Conservation (phyloP, 352 stramenopile genomes). For the Phytopythium montanum region DNA sequence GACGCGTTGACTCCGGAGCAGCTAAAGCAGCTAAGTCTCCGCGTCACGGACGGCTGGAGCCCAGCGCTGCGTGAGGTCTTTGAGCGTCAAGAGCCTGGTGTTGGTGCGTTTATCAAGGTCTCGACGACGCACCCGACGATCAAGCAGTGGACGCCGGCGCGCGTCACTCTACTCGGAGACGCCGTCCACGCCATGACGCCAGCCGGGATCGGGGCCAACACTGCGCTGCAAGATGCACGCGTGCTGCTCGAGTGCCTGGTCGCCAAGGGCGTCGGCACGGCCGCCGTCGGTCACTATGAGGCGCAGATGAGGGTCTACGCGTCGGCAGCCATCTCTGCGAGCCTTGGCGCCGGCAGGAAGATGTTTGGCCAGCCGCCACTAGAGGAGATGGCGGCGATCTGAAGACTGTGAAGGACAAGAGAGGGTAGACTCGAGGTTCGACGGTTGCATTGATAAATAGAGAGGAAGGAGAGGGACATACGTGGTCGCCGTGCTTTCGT, state of each 20-base stretch:
- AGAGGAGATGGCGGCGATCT: slow-evolving; percentile 30
- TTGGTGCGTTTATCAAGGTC: slow-evolving; percentile 50
- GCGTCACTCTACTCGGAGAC: slow-evolving; percentile 52
- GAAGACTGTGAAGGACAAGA: neutral
- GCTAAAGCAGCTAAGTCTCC: slow-evolving; percentile 32
- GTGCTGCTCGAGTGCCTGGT: slow-evolving; percentile 42
- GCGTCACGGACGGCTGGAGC: slow-evolving; percentile 44
- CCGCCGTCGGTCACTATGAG: slow-evolving; percentile 52
- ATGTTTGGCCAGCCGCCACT: slow-evolving; percentile 46
- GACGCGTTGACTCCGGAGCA: slow-evolving; percentile 34
- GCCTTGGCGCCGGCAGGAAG: slow-evolving; percentile 31
- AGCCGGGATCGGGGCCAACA: slow-evolving; percentile 50
- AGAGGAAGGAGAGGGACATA: neutral
- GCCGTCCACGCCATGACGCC: slow-evolving; percentile 60
- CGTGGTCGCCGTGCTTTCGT: neutral
- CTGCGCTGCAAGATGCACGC: slow-evolving; percentile 44
- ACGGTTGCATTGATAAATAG: slow-evolving; percentile 3
- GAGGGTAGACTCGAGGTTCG: neutral
- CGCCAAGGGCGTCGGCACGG: slow-evolving; percentile 32
- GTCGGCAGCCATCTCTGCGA: slow-evolving; percentile 29
- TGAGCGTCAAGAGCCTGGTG: slow-evolving; percentile 33
- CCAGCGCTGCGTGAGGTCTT: slow-evolving; percentile 37
- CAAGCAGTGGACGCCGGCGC: slow-evolving; percentile 32
- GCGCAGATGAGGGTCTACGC: slow-evolving; percentile 42
- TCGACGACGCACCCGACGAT: slow-evolving; percentile 48